Base-by-base conservation (phyloP, 2,329 filamentous ascomycete genomes). In the Paraphoma chrysanthemicola region DNA sequence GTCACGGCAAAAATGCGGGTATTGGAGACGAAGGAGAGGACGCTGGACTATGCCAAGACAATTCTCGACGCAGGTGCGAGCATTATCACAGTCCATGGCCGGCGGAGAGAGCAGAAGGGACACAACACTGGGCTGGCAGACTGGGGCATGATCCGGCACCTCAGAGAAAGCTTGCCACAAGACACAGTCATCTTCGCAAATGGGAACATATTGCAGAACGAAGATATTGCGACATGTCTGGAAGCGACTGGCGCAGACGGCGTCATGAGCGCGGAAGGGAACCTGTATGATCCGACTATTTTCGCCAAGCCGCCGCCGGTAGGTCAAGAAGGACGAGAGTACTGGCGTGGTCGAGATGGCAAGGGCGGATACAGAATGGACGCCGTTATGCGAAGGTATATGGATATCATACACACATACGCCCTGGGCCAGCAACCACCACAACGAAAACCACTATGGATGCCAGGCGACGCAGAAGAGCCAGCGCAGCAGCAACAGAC, bases 141-240 rank as follows among this genome's bases (percentile, higher is more conserved):
- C 78, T 99, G 95, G 95, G 81, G 80, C n/a, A 86, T 90, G 70
- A 88, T 99, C 54, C 85, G 88, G 4, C 94, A 91, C 71, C 78
- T 99, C 62, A 84, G 95, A 47, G 91, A 97, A 10, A 90, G 89
- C 59, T 79, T 99, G 30, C 94, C 94, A 0, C 80, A 84, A 1
- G 93, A 97, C 46, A 96, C 93, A 7, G 95, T 99, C 23, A 86
- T 99, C 2, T 98, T 99, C 73, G 95, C 95, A 3, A 99, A 99
- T 75, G 95, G 95, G 11, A 99, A 99, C 71, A 89, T 97, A 36
- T 80, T 99, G 56, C 90, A 91, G 73, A 84, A 90, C 56, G 88
- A 83, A 0, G 94, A 99, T 73, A 81, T 99, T 10, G 85, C 89
- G 48, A 80, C 80, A 17, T 98, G 94, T 70, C 80, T 99, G 17